A percentile compares a stretch with the other conserved stretches of the same genome.
phyloP scores from a whole-genome alignment of 495 filamentous ascomycete species.

The Niebla homalea region DNA sequence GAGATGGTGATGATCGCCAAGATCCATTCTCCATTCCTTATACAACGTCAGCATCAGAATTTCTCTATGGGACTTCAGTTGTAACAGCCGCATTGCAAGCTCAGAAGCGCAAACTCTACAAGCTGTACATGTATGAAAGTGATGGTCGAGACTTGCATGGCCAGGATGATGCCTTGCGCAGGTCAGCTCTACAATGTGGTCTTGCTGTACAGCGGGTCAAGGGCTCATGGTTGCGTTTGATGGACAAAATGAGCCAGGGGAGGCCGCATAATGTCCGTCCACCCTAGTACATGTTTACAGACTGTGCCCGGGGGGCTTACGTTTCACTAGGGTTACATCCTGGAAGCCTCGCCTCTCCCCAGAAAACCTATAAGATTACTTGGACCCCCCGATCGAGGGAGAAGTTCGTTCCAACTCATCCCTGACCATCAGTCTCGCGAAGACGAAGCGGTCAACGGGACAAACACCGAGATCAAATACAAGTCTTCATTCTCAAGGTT shows the following conservation, averaged over 20 bases:
- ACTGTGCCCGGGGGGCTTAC: not conserved
- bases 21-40: conserved; percentile 53
- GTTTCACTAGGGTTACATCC: conserved; percentile 48
- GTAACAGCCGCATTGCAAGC: conserved; percentile 71
- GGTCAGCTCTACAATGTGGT: conserved; percentile 42
- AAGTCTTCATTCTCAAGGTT: conserved; percentile 35
- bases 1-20: no score
- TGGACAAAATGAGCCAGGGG: conserved; percentile 74
- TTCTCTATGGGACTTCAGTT: conserved; percentile 71
- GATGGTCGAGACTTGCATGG: conserved; percentile 29
- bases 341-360: conserved; percentile 77
- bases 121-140: conserved; percentile 62
- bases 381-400: conserved; percentile 26
- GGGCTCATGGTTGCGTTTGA: conserved; percentile 42
- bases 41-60: conserved; percentile 77
- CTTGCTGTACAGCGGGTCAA: conserved; percentile 40
- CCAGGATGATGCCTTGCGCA: conserved; percentile 34
- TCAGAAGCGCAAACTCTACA: conserved; percentile 60
- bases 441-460: conserved; percentile 58
- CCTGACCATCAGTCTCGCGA: conserved; percentile 58
- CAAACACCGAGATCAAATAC: conserved; percentile 24
- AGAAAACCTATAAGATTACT: conserved; percentile 54
- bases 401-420: conserved; percentile 39
- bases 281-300: not conserved
- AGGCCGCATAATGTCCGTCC: conserved; percentile 65